Evolutionary conservation across 495 filamentous ascomycete species (phyloP).

Genomic region (Astrothelium macrocarpum): DNA sequence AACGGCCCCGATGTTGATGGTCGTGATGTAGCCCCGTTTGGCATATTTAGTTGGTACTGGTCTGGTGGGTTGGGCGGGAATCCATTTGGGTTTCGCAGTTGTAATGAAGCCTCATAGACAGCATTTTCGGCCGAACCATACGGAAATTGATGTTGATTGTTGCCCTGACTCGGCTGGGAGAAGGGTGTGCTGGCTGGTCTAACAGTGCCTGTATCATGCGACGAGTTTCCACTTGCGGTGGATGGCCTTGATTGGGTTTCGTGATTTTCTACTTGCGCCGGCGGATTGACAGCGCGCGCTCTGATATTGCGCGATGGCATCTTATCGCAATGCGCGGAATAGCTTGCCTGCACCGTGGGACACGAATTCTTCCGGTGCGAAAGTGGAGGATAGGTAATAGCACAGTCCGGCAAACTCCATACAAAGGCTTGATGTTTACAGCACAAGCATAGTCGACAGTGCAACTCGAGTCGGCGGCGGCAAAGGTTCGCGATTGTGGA

Average conservation of each 20-base stretch:
- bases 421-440: neutral
- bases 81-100: neutral
- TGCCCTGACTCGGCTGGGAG: neutral
- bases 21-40: slow-evolving; percentile 12
- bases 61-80: neutral
- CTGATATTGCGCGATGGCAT: neutral
- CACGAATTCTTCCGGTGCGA: neutral
- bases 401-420: neutral
- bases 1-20: neutral
- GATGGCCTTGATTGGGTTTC: slow-evolving; percentile 71
- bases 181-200: neutral
- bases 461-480: neutral
- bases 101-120: neutral
- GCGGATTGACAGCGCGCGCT: neutral
- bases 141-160: slow-evolving; percentile 6
- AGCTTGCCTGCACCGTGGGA: neutral
- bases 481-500: neutral
- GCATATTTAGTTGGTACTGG: neutral
- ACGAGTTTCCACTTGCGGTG: slow-evolving; percentile 7
- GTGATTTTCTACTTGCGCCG: slow-evolving; percentile 32
- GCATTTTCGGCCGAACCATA: slow-evolving; percentile 1
- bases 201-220: slow-evolving; percentile 7
- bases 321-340: neutral
- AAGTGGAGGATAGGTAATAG: neutral
- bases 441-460: neutral